Evolutionary conservation across 148 eudicot genomes (phyloP), one percentile per base, ranked within the genome.

Genomic region (Nepenthes mirabilis): DNA sequence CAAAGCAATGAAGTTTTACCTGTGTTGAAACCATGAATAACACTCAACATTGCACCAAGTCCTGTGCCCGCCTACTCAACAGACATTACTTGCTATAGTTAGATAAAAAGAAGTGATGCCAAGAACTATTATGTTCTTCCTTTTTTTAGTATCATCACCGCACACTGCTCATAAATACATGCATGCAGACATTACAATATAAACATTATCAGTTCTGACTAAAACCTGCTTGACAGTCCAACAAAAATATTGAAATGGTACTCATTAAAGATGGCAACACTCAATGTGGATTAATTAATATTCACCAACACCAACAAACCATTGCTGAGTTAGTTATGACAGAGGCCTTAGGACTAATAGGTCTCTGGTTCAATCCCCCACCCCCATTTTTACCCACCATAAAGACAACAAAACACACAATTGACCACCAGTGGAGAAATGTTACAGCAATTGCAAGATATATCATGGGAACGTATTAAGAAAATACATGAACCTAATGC

Each of bases 41-140:
- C 82, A 83, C 97, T 80, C 63, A 86, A 79, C 83, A 89, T 47
- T 59, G 88, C 97, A 66, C 94, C 97, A 47, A 86, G 56, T 57
- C 90, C 94, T 68, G 80, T 74, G 58, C 94, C 97, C 59, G 83
- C 90, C 97, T 89, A 66, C 60, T 62, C 36, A 69, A 48, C 47
- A 59, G 36, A 64, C 33, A 66, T 23, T 13, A 43, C 48, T 10
- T 32, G 68, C 13, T 2, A n/a, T n/a, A 49, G 63, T 45, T 23
- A 55, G 45, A 59, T 58, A 37, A 43, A 60, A 53, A 55, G 35
- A 52, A 40, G 14, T 62, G 40, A 47, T 34, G 9, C 52, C 3
- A 49, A 49, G 14, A 49, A 23, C 23, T 23, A 23, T 23, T 23
- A 23, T 23, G 23, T 23, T 23, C 23, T 23, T 23, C 23, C 23